Base-by-base conservation (phyloP, 768 basidiomycete species). In the Russula dissimulans region DNA sequence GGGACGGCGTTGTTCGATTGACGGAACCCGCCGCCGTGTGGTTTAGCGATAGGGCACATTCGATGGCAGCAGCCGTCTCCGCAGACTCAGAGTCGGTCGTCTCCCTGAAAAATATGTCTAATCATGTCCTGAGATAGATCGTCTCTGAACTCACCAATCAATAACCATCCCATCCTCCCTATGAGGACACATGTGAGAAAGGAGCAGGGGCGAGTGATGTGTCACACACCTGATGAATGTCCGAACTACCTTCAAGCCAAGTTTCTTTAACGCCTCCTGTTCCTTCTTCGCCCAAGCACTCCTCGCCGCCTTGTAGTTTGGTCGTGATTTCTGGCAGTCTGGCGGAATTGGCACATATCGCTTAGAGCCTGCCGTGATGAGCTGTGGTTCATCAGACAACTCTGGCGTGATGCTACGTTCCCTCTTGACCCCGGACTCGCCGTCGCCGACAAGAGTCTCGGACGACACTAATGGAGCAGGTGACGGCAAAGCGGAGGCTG, bases 91-190 rank as follows among this genome's bases (percentile, higher is more conserved):
- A 53, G 22, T 50, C 56, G 36, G 42, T 39, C 17, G 52, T 32
- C 39, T 53, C 51, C 57, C 63, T 59, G 51, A 36, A 32, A 41
- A 17, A 22, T 1, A 32, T 17, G 39, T 1, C 17, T 61, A 12
- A 54, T 32, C 42, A 42, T 32, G 22, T 31, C 39, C 11, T 17
- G 15, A 6, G 10, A 6, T 4, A 6, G 10, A 32, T 42, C 43
- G 12, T 17, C 5, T 22, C 7, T 10, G 45, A 8, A 63, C 42
- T 38, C 29, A 65, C 65, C 65, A 65, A 15, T 65, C 65, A n/a
- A 65, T 65, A 8, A 64, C 65, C 62, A 65, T 64, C n/a, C 65
- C 65, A 14, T 65, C 65, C 34, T 65, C 65, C 56, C 65, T 65
- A 34, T 15, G 12, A 17, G 6, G 9, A 14, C 9, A 43, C 34